Evolutionary conservation across 2,329 filamentous ascomycete species (phyloP).

Genomic region (Microsporum canis): DNA sequence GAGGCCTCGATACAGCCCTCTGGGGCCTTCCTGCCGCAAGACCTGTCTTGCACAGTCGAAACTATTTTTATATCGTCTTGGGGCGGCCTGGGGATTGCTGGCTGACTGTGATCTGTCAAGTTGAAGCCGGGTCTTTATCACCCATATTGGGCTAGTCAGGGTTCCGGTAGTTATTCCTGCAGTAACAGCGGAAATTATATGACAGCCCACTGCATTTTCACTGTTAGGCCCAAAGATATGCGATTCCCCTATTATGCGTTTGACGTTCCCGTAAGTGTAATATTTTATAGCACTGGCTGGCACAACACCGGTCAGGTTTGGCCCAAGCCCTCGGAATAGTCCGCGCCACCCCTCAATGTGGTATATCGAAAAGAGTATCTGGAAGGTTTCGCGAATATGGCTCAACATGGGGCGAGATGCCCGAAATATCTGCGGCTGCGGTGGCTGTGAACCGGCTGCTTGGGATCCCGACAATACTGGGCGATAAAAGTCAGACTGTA

Average conservation of each 20-base stretch:
- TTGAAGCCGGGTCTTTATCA: constrained; percentile 87
- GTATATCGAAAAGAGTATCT: constrained; percentile 73
- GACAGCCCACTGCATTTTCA: constrained; percentile 56
- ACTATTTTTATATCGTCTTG: constrained; percentile 68
- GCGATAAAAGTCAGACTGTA: constrained; percentile 92
- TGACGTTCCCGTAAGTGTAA: constrained; percentile 85
- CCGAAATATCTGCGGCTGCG: not conserved
- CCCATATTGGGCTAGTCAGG: constrained; percentile 90
- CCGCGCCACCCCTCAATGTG: constrained; percentile 71
- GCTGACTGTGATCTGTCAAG: constrained; percentile 74
- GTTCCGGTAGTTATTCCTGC: constrained; percentile 81
- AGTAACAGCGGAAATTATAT: constrained; percentile 61
- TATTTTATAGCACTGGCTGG: constrained; percentile 89
- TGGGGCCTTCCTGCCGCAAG: constrained; percentile 64
- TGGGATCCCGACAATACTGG: constrained; percentile 47
- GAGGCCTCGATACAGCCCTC: constrained; percentile 77
- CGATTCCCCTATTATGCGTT: constrained; percentile 44
- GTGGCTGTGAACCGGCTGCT: not conserved
- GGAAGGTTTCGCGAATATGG: constrained; percentile 74
- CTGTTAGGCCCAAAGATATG: not conserved
- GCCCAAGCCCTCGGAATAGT: constrained; percentile 85
- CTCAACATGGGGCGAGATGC: not conserved
- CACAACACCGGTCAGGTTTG: constrained; percentile 80
- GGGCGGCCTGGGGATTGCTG: constrained; percentile 30
- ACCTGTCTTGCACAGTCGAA: constrained; percentile 78